Evolutionary conservation across 306 rosid species (phyloP).

Genomic region (Benincasa hispida): DNA sequence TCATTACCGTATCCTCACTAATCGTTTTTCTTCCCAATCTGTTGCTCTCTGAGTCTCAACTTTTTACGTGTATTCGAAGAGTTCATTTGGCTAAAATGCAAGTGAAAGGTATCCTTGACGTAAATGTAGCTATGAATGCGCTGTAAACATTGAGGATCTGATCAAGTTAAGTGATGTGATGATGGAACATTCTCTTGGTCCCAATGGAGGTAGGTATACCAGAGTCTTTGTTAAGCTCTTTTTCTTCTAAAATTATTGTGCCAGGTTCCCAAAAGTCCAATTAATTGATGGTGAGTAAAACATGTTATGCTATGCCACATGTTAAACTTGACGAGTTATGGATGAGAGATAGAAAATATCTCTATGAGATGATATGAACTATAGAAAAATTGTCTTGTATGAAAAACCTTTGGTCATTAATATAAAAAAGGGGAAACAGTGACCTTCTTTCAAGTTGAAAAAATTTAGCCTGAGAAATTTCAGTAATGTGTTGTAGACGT

Average conservation of each 20-base stretch:
- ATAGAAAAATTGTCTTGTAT: not conserved
- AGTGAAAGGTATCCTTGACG: slow-evolving; percentile 19
- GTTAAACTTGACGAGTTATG: not conserved
- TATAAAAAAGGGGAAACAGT: not conserved
- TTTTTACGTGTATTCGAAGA: not conserved
- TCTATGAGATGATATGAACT: not conserved
- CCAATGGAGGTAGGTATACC: slow-evolving; percentile 64
- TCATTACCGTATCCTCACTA: slow-evolving; percentile 69
- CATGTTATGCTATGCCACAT: not conserved
- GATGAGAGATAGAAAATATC: not conserved
- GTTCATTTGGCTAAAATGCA: not conserved
- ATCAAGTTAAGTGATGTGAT: slow-evolving; percentile 74
- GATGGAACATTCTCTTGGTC: slow-evolving; percentile 83
- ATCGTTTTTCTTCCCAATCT: not conserved
- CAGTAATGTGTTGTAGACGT: not conserved
- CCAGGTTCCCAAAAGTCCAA: not conserved
- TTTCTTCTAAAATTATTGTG: not conserved
- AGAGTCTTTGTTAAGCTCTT: not conserved
- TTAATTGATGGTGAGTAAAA: not conserved
- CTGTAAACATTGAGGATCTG: slow-evolving; percentile 70
- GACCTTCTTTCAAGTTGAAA: not conserved
- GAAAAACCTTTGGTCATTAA: not conserved
- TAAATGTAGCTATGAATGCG: slow-evolving; percentile 62
- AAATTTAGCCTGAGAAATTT: not conserved
- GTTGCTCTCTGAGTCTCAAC: not conserved